Conservation (phyloP, 1,284 basidiomycete genomes). For the Rhodotorula mucilaginosa region DNA sequence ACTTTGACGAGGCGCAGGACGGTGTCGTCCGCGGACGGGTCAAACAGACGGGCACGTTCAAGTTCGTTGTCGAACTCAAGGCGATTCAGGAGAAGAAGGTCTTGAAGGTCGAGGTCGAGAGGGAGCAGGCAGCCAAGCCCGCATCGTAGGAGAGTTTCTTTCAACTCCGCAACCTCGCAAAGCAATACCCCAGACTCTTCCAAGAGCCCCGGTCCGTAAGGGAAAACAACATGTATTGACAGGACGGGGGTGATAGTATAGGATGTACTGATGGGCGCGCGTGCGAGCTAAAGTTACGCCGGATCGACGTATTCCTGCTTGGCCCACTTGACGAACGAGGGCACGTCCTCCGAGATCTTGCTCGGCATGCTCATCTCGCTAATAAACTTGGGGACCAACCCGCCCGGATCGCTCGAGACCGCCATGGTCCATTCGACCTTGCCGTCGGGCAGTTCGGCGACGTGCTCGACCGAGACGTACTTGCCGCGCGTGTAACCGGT, state of each 20-base stretch:
- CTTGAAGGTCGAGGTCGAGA: not conserved
- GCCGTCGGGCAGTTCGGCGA: constrained; percentile 18
- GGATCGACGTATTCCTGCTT: not conserved
- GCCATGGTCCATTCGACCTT: constrained; percentile 32
- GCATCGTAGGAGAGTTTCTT: not conserved
- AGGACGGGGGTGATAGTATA: not conserved
- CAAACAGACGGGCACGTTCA: constrained; percentile 25
- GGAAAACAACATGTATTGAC: not conserved
- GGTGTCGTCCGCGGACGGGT: constrained; percentile 34
- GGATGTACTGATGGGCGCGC: not conserved
- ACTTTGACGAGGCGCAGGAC: constrained; percentile 19
- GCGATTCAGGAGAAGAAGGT: constrained; percentile 5
- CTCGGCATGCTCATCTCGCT: constrained; percentile 31
- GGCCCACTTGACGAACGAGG: constrained; percentile 33
- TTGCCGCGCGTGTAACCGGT: constrained; percentile 14
- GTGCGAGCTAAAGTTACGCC: too few species aligned
- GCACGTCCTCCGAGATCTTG: constrained; percentile 36
- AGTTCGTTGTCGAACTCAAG: constrained; percentile 8
- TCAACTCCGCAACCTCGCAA: too few species aligned
- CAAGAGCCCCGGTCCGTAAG: too few species aligned
- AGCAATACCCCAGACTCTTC: too few species aligned
- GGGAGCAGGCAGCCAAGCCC: constrained; percentile 1
- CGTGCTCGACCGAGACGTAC: constrained; percentile 33
- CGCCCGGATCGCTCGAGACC: constrained; percentile 24
- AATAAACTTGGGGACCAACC: constrained; percentile 26